Conservation (phyloP, 805 yeast species). For the Saturnispora dispora region DNA sequence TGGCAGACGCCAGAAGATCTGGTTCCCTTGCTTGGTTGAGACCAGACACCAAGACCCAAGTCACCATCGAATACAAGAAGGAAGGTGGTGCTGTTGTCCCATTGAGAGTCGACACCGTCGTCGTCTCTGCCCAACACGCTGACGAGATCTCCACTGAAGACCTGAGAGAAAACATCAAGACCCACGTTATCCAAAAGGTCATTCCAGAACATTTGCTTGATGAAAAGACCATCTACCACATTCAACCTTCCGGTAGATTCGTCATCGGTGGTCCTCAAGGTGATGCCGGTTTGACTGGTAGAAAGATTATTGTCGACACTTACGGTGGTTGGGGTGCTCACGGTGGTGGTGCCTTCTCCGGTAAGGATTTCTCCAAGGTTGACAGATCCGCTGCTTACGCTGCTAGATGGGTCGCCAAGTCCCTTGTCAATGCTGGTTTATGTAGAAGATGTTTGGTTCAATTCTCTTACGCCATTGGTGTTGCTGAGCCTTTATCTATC, state of each 20-base stretch:
- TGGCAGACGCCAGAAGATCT: conserved; percentile 95
- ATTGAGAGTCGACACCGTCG: conserved; percentile 93
- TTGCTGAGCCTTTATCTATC: conserved; percentile 97
- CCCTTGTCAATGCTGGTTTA: conserved; percentile 87
- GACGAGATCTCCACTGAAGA: conserved; percentile 92
- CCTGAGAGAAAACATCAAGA: conserved; percentile 66
- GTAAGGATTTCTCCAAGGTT: conserved; percentile 99
- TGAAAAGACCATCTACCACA: conserved; percentile 93
- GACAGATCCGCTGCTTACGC: conserved; percentile 99
- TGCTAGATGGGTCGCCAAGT: conserved; percentile 99
- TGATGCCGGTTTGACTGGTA: conserved; percentile 99
- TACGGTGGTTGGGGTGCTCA: conserved; percentile 99
- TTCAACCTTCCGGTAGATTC: conserved; percentile 99
- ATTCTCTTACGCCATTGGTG: conserved; percentile 99
- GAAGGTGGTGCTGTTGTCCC: conserved; percentile 96
- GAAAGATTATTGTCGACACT: conserved; percentile 98
- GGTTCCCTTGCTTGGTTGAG: conserved; percentile 95
- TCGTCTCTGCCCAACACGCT: conserved; percentile 96
- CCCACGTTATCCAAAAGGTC: conserved; percentile 83
- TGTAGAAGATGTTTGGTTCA: conserved; percentile 97
- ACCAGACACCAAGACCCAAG: conserved; percentile 99
- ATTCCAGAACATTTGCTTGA: conserved; percentile 86
- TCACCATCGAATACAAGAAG: conserved; percentile 90
- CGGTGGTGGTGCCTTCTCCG: conserved; percentile 99
- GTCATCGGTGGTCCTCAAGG: conserved; percentile 99